Evolutionary conservation across 768 basidiomycete genomes (phyloP).

Genomic region (Leccinum aurantiacum): DNA sequence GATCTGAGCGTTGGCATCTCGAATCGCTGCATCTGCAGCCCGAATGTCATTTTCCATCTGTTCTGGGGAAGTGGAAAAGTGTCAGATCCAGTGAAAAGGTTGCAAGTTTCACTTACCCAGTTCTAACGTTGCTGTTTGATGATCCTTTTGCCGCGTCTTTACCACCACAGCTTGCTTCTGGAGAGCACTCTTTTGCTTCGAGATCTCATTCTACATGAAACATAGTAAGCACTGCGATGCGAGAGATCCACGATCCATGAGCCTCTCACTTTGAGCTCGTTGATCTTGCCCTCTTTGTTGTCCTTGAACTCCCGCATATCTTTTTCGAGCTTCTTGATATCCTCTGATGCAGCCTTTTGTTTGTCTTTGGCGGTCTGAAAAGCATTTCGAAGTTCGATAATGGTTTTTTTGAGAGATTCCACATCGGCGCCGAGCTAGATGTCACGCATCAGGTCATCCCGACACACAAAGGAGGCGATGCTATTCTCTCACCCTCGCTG

Average conservation of each 20-base stretch:
- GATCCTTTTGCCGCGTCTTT: conserved; percentile 86
- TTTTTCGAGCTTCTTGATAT: conserved; percentile 85
- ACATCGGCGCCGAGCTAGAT: conserved; percentile 80
- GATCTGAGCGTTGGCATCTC: conserved; percentile 42
- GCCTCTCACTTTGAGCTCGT: conserved; percentile 77
- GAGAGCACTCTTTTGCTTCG: conserved; percentile 74
- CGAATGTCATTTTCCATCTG: conserved; percentile 35
- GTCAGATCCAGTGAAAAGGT: background rate
- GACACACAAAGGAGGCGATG: background rate
- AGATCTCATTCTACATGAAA: conserved; percentile 58
- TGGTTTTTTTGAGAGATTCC: conserved; percentile 63
- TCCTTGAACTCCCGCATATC: conserved; percentile 99
- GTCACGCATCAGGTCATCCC: background rate
- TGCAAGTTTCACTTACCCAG: conserved; percentile 55
- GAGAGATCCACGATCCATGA: background rate
- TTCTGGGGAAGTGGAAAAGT: conserved; percentile 8
- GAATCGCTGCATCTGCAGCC: conserved; percentile 21
- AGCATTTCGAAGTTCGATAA: conserved; percentile 55
- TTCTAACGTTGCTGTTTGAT: conserved; percentile 84
- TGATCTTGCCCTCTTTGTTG: conserved; percentile 96
- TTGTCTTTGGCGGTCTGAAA: conserved; percentile 70
- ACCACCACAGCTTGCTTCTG: conserved; percentile 80
- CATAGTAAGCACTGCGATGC: background rate
- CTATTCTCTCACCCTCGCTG: conserved; percentile 64
- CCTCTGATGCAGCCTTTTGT: conserved; percentile 72